Conservation (phyloP, 164 flowering plant genomes). For the Cinnamomum micranthum region DNA sequence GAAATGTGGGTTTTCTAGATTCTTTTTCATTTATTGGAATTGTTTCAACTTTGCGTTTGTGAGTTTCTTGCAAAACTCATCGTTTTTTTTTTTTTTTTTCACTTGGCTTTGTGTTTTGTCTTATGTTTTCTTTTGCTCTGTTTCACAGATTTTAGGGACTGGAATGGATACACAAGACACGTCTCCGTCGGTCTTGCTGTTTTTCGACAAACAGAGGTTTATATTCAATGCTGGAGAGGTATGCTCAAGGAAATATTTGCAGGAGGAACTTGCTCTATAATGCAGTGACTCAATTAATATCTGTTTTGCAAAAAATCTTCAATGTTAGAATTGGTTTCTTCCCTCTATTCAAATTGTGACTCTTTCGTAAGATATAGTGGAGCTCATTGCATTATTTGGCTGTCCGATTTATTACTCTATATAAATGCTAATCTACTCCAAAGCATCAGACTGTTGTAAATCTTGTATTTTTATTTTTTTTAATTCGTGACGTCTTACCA, state of each 20-base stretch:
- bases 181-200: conserved; percentile 84
- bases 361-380: not conserved
- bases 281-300: not conserved
- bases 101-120: not conserved
- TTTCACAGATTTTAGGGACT: conserved; percentile 80
- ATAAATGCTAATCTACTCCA: too few species aligned
- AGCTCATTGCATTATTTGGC: not conserved
- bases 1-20: not conserved
- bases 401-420: too few species aligned
- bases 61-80: not conserved
- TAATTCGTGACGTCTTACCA: too few species aligned
- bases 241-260: conserved; percentile 4
- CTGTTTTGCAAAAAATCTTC: not conserved
- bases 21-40: not conserved
- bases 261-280: not conserved
- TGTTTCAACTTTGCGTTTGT: not conserved
- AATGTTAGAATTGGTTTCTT: not conserved
- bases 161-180: conserved; percentile 99
- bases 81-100: too few species aligned
- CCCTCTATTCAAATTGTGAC: not conserved
- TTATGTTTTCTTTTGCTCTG: not conserved
- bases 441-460: too few species aligned
- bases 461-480: too few species aligned
- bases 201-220: conserved; percentile 90
- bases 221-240: conserved; percentile 99